A percentile compares a stretch with the other conserved stretches of the same genome.
These are phyloP conservation scores for Xylariaceae sp. DNA, from an alignment of 2,329 filamentous ascomycete genomes.

Conservation along the genomic window DNA sequence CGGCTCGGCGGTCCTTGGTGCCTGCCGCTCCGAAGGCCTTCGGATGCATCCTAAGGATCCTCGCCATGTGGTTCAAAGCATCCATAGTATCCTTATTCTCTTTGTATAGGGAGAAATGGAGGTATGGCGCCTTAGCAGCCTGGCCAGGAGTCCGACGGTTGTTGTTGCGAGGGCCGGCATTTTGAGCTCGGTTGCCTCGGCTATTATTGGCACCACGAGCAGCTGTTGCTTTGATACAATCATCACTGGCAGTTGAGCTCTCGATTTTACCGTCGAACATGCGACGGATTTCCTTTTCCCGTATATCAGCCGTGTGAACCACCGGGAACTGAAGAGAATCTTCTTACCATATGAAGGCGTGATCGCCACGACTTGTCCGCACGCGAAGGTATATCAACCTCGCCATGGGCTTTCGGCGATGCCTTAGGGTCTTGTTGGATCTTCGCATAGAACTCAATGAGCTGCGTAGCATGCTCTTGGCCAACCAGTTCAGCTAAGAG, in stretches of 20 bases:
- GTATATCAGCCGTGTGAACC: slow-evolving; percentile 19
- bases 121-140: slow-evolving; percentile 59
- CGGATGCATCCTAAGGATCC: slow-evolving; percentile 66
- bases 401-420: slow-evolving; percentile 16
- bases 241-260: slow-evolving; percentile 56
- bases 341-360: slow-evolving; percentile 43
- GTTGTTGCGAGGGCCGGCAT: slow-evolving; percentile 23
- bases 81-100: slow-evolving; percentile 98
- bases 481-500: slow-evolving; percentile 25
- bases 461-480: slow-evolving; percentile 21
- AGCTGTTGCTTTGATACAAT: slow-evolving; percentile 58
- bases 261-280: slow-evolving; percentile 77
- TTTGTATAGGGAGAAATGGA: slow-evolving; percentile 92
- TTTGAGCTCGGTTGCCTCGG: slow-evolving; percentile 28
- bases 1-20: slow-evolving; percentile 84
- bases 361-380: slow-evolving; percentile 28
- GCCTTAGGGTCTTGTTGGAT: slow-evolving; percentile 21
- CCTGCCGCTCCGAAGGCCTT: slow-evolving; percentile 73
- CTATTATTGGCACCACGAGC: slow-evolving; percentile 23
- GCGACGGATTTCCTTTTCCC: slow-evolving; percentile 56
- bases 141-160: slow-evolving; percentile 23
- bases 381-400: slow-evolving; percentile 28
- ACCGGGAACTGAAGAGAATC: neutral
- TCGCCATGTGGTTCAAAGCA: slow-evolving; percentile 69
- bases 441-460: slow-evolving; percentile 25